These are phyloP conservation scores for Cicer arietinum DNA, from an alignment of 306 rosid genomes.

Conservation along the genomic window DNA sequence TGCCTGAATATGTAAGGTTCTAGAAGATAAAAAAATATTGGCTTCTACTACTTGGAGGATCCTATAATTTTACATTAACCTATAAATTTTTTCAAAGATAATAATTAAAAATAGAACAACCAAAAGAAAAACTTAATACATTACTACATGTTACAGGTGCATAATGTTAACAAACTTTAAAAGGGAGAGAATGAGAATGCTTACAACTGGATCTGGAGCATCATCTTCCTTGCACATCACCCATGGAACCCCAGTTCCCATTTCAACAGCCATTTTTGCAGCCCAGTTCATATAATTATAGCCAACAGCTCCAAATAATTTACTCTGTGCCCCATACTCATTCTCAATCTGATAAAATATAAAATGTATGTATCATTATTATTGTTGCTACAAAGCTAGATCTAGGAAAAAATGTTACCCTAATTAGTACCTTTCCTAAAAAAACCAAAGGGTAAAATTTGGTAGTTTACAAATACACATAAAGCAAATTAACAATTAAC, in stretches of 20 bases:
- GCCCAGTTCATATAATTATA: constrained; percentile 92
- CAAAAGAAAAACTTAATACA: constrained; percentile 9
- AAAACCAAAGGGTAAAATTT: not conserved
- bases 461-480: constrained; percentile 30
- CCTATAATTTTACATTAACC: not conserved
- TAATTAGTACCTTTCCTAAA: constrained; percentile 23
- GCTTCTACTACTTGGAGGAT: not conserved
- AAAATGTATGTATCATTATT: constrained; percentile 12
- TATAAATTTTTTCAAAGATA: not conserved
- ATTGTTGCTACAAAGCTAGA: constrained; percentile 40
- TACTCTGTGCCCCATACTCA: constrained; percentile 91
- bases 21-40: not conserved
- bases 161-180: constrained; percentile 32
- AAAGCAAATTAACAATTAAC: constrained; percentile 1
- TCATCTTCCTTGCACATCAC: constrained; percentile 99
- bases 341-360: constrained; percentile 81
- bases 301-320: constrained; percentile 81
- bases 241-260: constrained; percentile 97
- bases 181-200: constrained; percentile 39
- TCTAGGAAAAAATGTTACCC: constrained; percentile 28
- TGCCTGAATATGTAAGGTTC: constrained; percentile 28
- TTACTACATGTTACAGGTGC: constrained; percentile 1
- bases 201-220: constrained; percentile 99
- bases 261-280: constrained; percentile 93
- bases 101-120: constrained; percentile 10